Conservation (phyloP, 306 rosid species). For the Prunus dulcis region DNA sequence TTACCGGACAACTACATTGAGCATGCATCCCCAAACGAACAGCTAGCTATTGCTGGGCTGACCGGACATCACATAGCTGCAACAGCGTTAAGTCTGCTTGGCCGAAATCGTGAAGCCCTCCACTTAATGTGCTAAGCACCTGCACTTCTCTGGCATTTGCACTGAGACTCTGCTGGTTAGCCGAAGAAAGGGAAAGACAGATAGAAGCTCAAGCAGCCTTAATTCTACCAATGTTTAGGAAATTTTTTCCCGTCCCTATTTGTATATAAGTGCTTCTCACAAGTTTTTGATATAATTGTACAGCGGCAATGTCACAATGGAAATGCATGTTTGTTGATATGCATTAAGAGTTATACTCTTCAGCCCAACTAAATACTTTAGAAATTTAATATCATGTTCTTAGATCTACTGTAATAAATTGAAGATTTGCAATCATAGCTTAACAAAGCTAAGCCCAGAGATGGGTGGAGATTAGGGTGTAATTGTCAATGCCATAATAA, state of each 20-base stretch:
- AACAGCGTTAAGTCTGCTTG: constrained; percentile 71
- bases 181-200: neutral
- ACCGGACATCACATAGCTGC: constrained; percentile 92
- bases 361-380: too few species aligned
- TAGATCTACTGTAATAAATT: neutral
- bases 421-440: too few species aligned
- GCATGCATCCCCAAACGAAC: constrained; percentile 77
- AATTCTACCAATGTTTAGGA: neutral
- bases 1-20: constrained; percentile 85
- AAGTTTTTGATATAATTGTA: too few species aligned
- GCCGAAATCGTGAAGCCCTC: constrained; percentile 90
- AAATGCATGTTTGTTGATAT: too few species aligned
- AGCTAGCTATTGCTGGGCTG: constrained; percentile 74
- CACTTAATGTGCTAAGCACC: constrained; percentile 50
- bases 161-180: neutral
- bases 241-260: constrained; percentile 1
- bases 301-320: too few species aligned
- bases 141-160: neutral
- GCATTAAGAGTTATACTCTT: too few species aligned
- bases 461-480: too few species aligned
- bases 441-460: too few species aligned
- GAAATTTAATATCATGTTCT: neutral
- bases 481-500: too few species aligned
- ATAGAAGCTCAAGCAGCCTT: neutral
- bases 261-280: neutral